Evolutionary conservation across 129 eudicot species (phyloP), one percentile per base, ranked within the genome.

Genomic region (Flaveria brownii): DNA sequence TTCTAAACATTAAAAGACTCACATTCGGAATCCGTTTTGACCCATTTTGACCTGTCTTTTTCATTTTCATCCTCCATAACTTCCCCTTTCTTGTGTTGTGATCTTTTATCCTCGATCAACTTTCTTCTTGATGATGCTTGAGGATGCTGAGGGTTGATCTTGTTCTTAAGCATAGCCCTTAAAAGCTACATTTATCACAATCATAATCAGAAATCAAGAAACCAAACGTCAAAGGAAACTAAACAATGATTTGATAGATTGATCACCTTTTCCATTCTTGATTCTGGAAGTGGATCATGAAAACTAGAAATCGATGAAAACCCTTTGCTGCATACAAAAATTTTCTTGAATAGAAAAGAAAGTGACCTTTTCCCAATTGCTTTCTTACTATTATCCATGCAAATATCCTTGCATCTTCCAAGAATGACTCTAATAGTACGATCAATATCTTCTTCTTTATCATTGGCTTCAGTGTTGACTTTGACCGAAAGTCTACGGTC

Each of bases 191-290:
- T 2, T 55, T 7, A 36, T 72, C 71, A 45, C 2, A 66, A 66
- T 20, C 22, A 13, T 16, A 67, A 67, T 80, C 62, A 80, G 45
- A 65, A 20, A 42, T 14, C 60, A 67, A 66, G 64, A 5, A 39
- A 51, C 17, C 1, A 41, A 52, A 25, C 20, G 0, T 8, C 28
- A 16, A 2, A 2, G 41, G 45, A 77, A 59, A 78, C 1, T 22
- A 25, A 54, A 49, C 22, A 49, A 49, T 61, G 49, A 8, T 9
- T 45, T 15, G 14, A 49, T 12, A 55, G n/a, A 49, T 71, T 25
- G 1, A 15, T 26, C 83, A 94, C 98, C 96, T 89, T 94, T 83
- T 91, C 98, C 98, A 91, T 94, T 86, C 93, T 94, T 78, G 98
- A 82, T 78, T 94, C 98, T 52, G 86, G 96, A 68, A 94, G 81